Conservation (phyloP, 2,329 filamentous ascomycete genomes). For the Penicillium frequentans region DNA sequence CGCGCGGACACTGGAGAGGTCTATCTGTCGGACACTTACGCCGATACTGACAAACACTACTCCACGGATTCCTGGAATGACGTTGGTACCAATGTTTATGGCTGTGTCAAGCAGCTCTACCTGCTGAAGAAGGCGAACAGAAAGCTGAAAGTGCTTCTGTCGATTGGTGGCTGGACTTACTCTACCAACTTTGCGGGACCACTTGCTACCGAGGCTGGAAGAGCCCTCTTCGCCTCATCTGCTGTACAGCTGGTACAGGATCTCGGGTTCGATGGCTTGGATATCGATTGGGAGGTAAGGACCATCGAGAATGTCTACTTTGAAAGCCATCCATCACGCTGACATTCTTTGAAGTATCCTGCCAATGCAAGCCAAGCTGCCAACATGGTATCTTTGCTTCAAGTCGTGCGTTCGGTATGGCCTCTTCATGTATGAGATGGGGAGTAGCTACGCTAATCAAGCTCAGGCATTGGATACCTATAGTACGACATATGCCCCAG, state of each 20-base stretch:
- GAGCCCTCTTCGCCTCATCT: constrained; percentile 66
- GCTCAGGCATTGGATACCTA: constrained; percentile 43
- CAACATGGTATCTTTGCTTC: constrained; percentile 37
- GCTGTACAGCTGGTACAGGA: constrained; percentile 76
- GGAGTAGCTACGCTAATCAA: not conserved
- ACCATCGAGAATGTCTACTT: not conserved
- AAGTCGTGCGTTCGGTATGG: constrained; percentile 22
- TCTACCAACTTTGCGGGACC: constrained; percentile 74
- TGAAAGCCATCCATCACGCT: not conserved
- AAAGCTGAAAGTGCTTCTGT: constrained; percentile 75
- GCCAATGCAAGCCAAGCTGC: constrained; percentile 33
- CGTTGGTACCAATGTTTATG: constrained; percentile 70
- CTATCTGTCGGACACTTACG: constrained; percentile 67
- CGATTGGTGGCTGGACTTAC: constrained; percentile 79
- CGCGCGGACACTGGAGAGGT: constrained; percentile 69
- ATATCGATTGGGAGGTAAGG: constrained; percentile 45
- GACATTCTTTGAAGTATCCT: constrained; percentile 29
- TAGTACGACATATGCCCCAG: constrained; percentile 37
- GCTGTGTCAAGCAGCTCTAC: constrained; percentile 74
- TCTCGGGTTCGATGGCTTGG: constrained; percentile 65
- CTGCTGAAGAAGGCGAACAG: constrained; percentile 73
- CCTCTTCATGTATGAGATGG: not conserved
- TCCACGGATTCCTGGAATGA: constrained; percentile 67
- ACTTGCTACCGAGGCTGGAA: constrained; percentile 61
- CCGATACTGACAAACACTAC: constrained; percentile 70